Evolutionary conservation across 805 yeast species (phyloP), one percentile per base, ranked within the genome.

Genomic region (Saccharomycopsis babjevae): DNA sequence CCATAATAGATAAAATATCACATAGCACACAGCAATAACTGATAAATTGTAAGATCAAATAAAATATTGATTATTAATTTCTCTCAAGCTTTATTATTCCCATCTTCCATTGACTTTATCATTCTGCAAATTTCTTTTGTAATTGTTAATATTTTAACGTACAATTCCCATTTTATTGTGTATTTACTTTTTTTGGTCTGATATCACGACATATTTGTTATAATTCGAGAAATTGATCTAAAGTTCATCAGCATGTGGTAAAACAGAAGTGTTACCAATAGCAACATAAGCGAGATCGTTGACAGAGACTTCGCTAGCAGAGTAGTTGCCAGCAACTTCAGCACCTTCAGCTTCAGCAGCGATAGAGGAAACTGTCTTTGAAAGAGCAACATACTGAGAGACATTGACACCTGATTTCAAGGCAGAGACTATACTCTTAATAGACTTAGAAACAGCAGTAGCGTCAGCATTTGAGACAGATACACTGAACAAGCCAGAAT

Each of bases 231-330:
- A 15, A 46, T 25, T 28, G 15, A 46, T 40, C 74, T 87, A 88
- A 76, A 93, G 85, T 79, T 94, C 97, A 74, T 88, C 91, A 69
- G 87, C 86, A 74, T 79, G 88, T 70, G 99, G 97, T 77, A 93
- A 83, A 67, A 83, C 84, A 71, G 84, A 86, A 64, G 86, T 83
- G 74, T 90, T 86, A 76, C 98, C 99, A 65, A 89, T 85, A 65
- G 94, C 97, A 66, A 86, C 94, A 71, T 88, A 85, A 78, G 86
- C 90, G 79, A 85, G 85, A 70, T 83, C 83, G 66, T 79, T 80
- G 64, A 87, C 68, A 70, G 81, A 77, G 72, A 71, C 77, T 25
- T 56, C 32, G 20, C 57, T 74, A 55, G 69, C 68, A 25, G 63
- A 25, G 7, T 54, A 36, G 63, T 70, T 66, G 65, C 77, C 72